Base-by-base conservation (phyloP, 2,329 filamentous ascomycete genomes). In the Colletotrichum musae region DNA sequence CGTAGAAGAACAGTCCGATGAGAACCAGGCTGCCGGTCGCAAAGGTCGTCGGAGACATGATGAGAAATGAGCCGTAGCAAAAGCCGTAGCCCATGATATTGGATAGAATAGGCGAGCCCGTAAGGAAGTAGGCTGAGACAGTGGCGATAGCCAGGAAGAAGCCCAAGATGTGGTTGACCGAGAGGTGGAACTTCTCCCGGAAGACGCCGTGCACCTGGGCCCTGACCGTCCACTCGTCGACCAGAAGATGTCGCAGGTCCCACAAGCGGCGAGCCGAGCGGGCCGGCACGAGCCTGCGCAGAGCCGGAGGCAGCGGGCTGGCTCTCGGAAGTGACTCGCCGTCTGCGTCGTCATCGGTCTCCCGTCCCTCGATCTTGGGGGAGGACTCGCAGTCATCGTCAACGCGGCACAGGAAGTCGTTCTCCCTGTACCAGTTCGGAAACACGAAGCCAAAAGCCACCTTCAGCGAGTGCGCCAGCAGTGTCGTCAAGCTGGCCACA, bases 11-110 rank as follows among this genome's bases (percentile, higher is more conserved):
- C 1, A 98, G 85, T 0, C 92, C 93, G 10, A 85, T 83, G 1
- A 98, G 85, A 10, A 98, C 90, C 51, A 95, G 80, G 6, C 92
- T 92, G 0, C 94, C 94, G 0, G 93, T 97, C 63, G 88, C 83
- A 77, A 98, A 97, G 0, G 94, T 95, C 0, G 94, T 97, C 0
- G 95, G 94, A 1, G 94, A 97, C 83, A 98, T 89, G 61, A 97
- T 82, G 74, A 95, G 89, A 64, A 98, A 86, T 4, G 93, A 90
- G 7, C 89, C 88, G 76, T 98, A 98, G 73, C 92, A 95, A 82
- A 97, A 94, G 6, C 92, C 93, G 73, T 95, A 94, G 0, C 94
- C 95, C 75, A 98, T 88, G 43, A 97, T 82, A 77, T 98, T 98
- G 53, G 94, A 95, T 45, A 98, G 80, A 74, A 89, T 72, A 0